These are phyloP conservation scores for Yarrowia sp. DNA, from an alignment of 805 yeast genomes.

Conservation along the genomic window DNA sequence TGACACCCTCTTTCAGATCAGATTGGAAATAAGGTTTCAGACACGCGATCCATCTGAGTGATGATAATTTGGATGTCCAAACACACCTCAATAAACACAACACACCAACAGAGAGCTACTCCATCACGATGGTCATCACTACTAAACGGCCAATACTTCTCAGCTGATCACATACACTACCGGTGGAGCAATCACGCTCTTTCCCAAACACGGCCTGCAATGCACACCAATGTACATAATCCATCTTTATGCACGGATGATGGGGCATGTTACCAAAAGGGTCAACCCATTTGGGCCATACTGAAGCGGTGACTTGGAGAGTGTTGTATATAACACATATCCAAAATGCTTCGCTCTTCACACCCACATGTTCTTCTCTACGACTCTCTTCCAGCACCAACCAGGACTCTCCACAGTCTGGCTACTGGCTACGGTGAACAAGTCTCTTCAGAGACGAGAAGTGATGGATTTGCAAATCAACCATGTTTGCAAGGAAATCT, in stretches of 20 bases:
- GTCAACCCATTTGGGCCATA: no score
- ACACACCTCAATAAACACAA: no score
- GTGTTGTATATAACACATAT: not conserved
- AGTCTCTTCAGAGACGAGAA: not conserved
- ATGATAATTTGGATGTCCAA: no score
- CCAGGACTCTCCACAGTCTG: conserved; percentile 22
- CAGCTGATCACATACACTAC: no score
- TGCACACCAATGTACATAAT: conserved; percentile 8
- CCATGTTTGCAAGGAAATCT: conserved; percentile 24
- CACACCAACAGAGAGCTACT: no score
- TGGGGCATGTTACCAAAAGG: not conserved
- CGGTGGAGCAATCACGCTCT: no score
- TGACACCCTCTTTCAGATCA: no score
- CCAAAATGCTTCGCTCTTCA: not conserved
- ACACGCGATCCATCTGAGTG: no score
- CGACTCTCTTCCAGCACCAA: conserved; percentile 20
- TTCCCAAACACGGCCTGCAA: no score
- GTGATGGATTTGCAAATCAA: conserved; percentile 11
- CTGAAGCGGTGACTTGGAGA: not conserved
- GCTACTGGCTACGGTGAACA: conserved; percentile 30
- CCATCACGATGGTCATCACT: no score
- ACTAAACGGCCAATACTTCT: no score
- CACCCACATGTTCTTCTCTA: conserved; percentile 20
- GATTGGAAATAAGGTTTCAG: no score
- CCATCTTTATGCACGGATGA: conserved; percentile 10